Evolutionary conservation across 176 grass and related monocot species (phyloP).

Genomic region (Musa schizocarpa): DNA sequence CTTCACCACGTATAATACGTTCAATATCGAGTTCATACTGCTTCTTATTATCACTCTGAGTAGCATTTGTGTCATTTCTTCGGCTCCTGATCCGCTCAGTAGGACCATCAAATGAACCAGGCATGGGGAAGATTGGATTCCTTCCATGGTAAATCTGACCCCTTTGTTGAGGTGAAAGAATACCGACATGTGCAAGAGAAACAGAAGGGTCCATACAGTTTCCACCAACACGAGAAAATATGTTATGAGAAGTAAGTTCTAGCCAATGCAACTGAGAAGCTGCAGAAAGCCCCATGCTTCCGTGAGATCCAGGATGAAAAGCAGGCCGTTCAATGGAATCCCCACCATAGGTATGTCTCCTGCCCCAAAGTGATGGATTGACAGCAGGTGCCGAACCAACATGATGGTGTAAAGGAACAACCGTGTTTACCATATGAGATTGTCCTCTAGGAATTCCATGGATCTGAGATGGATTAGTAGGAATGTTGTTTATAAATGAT

Average conservation of each 20-base stretch:
- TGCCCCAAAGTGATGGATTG: conserved; percentile 26
- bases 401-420: conserved; percentile 48
- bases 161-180: conserved; percentile 45
- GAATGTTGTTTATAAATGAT: conserved; percentile 13
- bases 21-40: conserved; percentile 89
- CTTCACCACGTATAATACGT: conserved; percentile 55
- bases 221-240: conserved; percentile 33
- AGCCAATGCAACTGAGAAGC: conserved; percentile 44
- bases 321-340: conserved; percentile 23
- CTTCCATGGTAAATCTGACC: conserved; percentile 29
- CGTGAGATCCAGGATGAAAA: conserved; percentile 49
- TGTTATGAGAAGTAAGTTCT: conserved; percentile 28
- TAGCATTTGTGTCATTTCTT: conserved; percentile 55
- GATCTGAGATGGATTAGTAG: conserved; percentile 33
- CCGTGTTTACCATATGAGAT: conserved; percentile 33
- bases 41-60: conserved; percentile 55
- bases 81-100: conserved; percentile 63
- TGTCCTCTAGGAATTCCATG: conserved; percentile 35
- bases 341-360: conserved; percentile 20
- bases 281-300: conserved; percentile 35
- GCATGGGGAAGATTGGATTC: conserved; percentile 39
- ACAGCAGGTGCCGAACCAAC: conserved; percentile 44
- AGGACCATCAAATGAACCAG: conserved; percentile 43
- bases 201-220: conserved; percentile 44
- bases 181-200: conserved; percentile 30